phyloP scores from a whole-genome alignment of 2,329 filamentous ascomycete species.

The Pezicula rhizophila region DNA sequence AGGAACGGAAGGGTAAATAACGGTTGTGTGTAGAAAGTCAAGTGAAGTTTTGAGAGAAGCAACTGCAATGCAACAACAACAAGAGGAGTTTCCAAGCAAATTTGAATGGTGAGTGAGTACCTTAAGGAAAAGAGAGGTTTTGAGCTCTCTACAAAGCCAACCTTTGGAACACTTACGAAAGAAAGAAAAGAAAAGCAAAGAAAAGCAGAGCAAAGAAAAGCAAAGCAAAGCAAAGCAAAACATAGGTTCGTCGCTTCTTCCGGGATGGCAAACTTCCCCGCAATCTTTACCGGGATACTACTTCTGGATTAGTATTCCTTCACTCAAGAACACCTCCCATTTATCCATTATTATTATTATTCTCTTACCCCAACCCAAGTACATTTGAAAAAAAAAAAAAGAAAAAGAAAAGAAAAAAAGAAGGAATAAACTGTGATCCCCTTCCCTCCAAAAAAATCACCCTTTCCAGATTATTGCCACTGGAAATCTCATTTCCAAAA shows the following conservation, averaged over 20 bases:
- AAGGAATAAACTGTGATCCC: not conserved
- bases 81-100: not conserved
- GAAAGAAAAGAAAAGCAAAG: no score
- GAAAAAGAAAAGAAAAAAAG: not conserved
- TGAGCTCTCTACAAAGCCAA: no score
- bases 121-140: no score
- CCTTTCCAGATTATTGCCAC: not conserved
- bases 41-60: not conserved
- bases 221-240: no score
- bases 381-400: not conserved
- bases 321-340: no score
- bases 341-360: no score
- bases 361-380: conserved; percentile 1
- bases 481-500: not conserved
- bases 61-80: not conserved
- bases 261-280: conserved; percentile 7
- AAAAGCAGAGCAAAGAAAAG: no score
- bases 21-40: not conserved
- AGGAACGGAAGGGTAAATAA: not conserved
- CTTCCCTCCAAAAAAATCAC: not conserved
- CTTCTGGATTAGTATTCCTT: conserved; percentile 4
- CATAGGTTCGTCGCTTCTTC: no score
- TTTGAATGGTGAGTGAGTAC: not conserved
- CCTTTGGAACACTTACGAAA: no score
- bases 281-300: conserved; percentile 9